phyloP scores from a whole-genome alignment of 768 basidiomycete species.

The Rhodotorula babjevae region DNA sequence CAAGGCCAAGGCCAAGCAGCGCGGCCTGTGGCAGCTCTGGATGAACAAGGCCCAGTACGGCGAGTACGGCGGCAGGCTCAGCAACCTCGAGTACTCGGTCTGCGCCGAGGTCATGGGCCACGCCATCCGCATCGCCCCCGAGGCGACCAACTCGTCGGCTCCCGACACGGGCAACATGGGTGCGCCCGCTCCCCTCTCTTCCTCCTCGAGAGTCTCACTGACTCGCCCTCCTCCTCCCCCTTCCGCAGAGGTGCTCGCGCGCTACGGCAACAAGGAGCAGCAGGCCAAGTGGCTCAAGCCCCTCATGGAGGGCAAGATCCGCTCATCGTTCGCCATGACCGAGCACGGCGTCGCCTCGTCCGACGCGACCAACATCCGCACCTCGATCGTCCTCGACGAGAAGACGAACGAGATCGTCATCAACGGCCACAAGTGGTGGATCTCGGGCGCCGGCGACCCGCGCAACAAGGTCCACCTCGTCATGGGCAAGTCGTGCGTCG shows the following conservation, averaged over 20 bases:
- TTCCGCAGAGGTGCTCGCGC: slow-evolving; percentile 80
- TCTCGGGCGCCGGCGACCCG: slow-evolving; percentile 92
- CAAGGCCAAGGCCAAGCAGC: slow-evolving; percentile 77
- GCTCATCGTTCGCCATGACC: slow-evolving; percentile 95
- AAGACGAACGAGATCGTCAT: slow-evolving; percentile 86
- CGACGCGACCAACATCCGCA: slow-evolving; percentile 82
- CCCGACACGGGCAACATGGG: slow-evolving; percentile 64
- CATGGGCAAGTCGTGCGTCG: slow-evolving; percentile 61
- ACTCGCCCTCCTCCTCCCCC: neutral
- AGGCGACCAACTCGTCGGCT: slow-evolving; percentile 87
- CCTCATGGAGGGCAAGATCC: slow-evolving; percentile 83
- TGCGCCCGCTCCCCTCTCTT: neutral
- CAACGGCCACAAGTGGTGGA: slow-evolving; percentile 99
- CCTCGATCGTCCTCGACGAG: slow-evolving; percentile 61
- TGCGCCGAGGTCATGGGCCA: slow-evolving; percentile 63
- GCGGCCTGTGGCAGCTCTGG: slow-evolving; percentile 96
- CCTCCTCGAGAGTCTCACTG: neutral
- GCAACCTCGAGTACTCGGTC: slow-evolving; percentile 95
- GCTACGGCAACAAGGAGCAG: slow-evolving; percentile 85
- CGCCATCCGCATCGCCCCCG: slow-evolving; percentile 67
- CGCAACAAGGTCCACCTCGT: slow-evolving; percentile 83
- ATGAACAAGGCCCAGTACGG: slow-evolving; percentile 73
- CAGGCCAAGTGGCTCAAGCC: slow-evolving; percentile 85
- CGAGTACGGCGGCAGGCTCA: slow-evolving; percentile 72
- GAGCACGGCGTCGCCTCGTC: slow-evolving; percentile 62